Evolutionary conservation across 176 grass and related monocot genomes (phyloP).

Genomic region (barley (Hordeum vulgare)): MorexV3_pseudomolecules_assembly NC_058518.1:482172389-482172888

Average conservation of each 20-base stretch:
- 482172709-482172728: not conserved
- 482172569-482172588: too few species aligned
- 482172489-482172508: too few species aligned
- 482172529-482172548: too few species aligned
- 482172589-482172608: not conserved
- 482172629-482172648: too few species aligned
- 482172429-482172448: too few species aligned
- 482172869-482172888: too few species aligned
- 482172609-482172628: too few species aligned
- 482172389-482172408: conserved; percentile 89
- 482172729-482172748: not conserved
- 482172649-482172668: not conserved
- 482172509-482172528: too few species aligned
- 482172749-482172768: not conserved
- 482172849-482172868: too few species aligned
- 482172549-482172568: too few species aligned
- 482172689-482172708: not conserved
- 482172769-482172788: not conserved
- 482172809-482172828: not conserved
- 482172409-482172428: not conserved
- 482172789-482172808: not conserved
- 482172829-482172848: not conserved
- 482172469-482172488: too few species aligned
- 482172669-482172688: not conserved
- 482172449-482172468: too few species aligned